Percentiles rank a stretch among this genome's conserved stretches.
Evolutionary conservation across 768 basidiomycete species (phyloP).

Genomic region (Leccinum truebloodii): DNA sequence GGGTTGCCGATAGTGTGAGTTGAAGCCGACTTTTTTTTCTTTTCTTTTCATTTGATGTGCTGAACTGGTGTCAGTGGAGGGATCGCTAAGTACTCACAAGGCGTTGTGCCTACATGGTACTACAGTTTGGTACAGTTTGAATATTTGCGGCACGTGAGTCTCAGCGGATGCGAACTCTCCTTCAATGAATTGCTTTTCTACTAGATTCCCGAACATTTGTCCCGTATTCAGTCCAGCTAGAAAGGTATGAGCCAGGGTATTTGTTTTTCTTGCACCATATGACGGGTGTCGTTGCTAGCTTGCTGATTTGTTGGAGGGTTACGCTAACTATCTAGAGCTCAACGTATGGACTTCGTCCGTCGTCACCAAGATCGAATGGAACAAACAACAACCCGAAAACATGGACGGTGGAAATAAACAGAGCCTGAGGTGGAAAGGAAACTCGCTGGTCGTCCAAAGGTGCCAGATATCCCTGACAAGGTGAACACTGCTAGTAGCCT

Average conservation of each 20-base stretch:
- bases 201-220: slow-evolving; percentile 36
- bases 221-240: slow-evolving; percentile 50
- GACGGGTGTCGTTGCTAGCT: slow-evolving; percentile 38
- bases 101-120: slow-evolving; percentile 57
- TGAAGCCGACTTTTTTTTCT: neutral
- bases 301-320: slow-evolving; percentile 67
- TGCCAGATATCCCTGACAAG: slow-evolving; percentile 47
- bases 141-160: slow-evolving; percentile 46
- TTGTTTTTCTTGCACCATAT: neutral
- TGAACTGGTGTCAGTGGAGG: slow-evolving; percentile 42
- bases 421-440: slow-evolving; percentile 23
- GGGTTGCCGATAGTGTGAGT: slow-evolving; percentile 49
- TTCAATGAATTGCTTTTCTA: slow-evolving; percentile 18
- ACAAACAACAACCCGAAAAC: slow-evolving; percentile 34
- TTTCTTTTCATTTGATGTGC: too few relatives aligned
- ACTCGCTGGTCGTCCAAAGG: slow-evolving; percentile 41
- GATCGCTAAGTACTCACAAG: slow-evolving; percentile 47
- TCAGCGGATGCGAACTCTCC: neutral
- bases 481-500: slow-evolving; percentile 20
- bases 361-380: slow-evolving; percentile 40
- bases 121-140: slow-evolving; percentile 51
- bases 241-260: slow-evolving; percentile 37
- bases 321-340: slow-evolving; percentile 58
- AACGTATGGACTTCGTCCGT: slow-evolving; percentile 61
- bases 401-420: slow-evolving; percentile 48